Conservation (phyloP, 768 basidiomycete genomes). For the Royoungia palumana region DNA sequence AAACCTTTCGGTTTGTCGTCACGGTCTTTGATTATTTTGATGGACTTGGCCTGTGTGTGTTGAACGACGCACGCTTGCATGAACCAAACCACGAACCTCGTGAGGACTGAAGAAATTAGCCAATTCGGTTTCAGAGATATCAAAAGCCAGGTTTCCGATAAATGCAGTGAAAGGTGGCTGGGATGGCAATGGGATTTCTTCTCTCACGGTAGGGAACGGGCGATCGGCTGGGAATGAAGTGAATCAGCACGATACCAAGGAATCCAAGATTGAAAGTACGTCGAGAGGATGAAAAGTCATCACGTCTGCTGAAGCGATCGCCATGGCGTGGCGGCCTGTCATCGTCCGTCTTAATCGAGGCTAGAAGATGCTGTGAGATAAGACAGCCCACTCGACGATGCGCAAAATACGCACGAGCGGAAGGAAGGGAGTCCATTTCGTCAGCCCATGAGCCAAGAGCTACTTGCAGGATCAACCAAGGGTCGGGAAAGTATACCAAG, state of each 20-base stretch:
- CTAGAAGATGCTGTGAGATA: slow-evolving; percentile 36
- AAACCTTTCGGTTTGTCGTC: slow-evolving; percentile 98
- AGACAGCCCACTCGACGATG: slow-evolving; percentile 6
- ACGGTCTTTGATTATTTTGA: slow-evolving; percentile 90
- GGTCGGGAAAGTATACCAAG: slow-evolving; percentile 13
- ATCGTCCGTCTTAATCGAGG: slow-evolving; percentile 67
- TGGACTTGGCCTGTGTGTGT: slow-evolving; percentile 59
- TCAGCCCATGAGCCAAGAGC: slow-evolving; percentile 97
- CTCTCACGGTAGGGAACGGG: slow-evolving; percentile 58
- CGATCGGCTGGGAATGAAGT: slow-evolving; percentile 48
- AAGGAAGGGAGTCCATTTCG: slow-evolving; percentile 92
- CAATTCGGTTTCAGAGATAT: slow-evolving; percentile 80
- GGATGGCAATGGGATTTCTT: slow-evolving; percentile 94
- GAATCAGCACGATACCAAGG: slow-evolving; percentile 8
- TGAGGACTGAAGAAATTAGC: slow-evolving; percentile 72
- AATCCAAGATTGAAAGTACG: slow-evolving; percentile 41
- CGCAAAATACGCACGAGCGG: slow-evolving; percentile 70
- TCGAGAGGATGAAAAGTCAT: slow-evolving; percentile 63
- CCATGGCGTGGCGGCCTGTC: slow-evolving; percentile 46
- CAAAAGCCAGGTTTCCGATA: slow-evolving; percentile 93
- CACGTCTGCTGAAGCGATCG: slow-evolving; percentile 55
- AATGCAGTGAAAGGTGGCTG: slow-evolving; percentile 96
- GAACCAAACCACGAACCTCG: slow-evolving; percentile 41
- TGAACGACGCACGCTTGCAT: neutral
- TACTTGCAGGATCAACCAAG: slow-evolving; percentile 30